Percentiles rank a stretch among this genome's conserved stretches.
phyloP scores from a whole-genome alignment of 345 rosid species.

The Dovyalis caffra region DNA sequence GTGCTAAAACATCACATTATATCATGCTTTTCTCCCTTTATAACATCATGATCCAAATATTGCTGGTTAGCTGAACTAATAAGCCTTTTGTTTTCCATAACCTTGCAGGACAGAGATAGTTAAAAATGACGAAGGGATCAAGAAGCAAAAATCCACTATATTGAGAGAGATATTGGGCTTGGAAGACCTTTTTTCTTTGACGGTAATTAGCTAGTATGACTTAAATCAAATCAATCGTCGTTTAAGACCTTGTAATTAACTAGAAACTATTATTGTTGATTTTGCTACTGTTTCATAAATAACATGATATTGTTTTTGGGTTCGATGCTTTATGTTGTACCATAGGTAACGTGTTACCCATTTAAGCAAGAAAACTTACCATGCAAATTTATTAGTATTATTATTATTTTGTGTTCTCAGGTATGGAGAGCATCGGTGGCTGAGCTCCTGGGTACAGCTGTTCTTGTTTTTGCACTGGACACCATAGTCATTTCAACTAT shows the following conservation, averaged over 20 bases:
- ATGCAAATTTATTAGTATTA: background rate
- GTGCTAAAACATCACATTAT: background rate
- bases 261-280: too few relatives aligned
- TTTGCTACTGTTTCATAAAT: too few relatives aligned
- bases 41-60: too few relatives aligned
- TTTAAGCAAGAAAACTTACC: background rate
- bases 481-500: constrained; percentile 21
- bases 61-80: background rate
- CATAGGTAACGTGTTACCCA: too few relatives aligned
- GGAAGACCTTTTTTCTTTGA: constrained; percentile 16
- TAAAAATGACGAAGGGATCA: background rate
- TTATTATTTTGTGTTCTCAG: background rate
- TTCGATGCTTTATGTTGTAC: too few relatives aligned
- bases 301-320: too few relatives aligned
- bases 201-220: background rate
- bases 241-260: too few relatives aligned
- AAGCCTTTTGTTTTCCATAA: background rate
- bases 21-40: background rate
- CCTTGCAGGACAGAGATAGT: constrained; percentile 4
- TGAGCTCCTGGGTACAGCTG: constrained; percentile 24
- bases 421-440: constrained; percentile 29
- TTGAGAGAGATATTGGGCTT: constrained; percentile 11
- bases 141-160: background rate
- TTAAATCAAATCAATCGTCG: background rate
- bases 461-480: constrained; percentile 22